Evolutionary conservation across 257 asterid genomes (phyloP), one percentile per base, ranked within the genome.

Genomic region (Avicennia marina): DNA sequence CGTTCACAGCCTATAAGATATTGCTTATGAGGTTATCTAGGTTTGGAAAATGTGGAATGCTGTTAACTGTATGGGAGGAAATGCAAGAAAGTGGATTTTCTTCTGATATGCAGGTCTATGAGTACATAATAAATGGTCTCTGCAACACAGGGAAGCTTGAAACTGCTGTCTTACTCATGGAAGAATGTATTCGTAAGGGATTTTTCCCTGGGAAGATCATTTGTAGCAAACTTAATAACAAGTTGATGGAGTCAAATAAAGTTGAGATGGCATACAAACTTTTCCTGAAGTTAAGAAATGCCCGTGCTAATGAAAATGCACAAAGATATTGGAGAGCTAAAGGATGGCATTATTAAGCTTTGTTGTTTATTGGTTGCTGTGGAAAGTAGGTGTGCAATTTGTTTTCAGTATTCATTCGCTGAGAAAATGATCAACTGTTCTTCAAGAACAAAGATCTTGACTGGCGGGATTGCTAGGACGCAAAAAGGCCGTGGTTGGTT

Each of bases 11-110:
- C 4, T 91, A 85, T 69, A 91, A 88, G 72, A 69, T 85, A 63
- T 71, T 91, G 77, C 72, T 91, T 32, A 83, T 58, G 85, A 69
- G 96, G 74, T 69, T 91, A 60, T 85, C 95, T 32, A 83, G 79
- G 81, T 77, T 91, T 63, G 96, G 98, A 1, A 88, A 90, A 73
- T 91, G 89, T 56, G 94, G 95, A 15, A 83, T 77, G 87, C 58
- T 91, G 66, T 55, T 85, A 38, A 80, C 43, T 54, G 32, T 88
- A 24, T 91, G 94, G 98, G 60, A 67, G 54, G 98, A 90, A 63
- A 81, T 90, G 96, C 90, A 79, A 63, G 81, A 79, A 40, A 83
- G 76, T 68, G 95, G 95, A 11, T 74, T 75, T 72, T 68, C 85
- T 67, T 75, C 87, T 39, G 96, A 91, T 78, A 63, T 77, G 84